Base-by-base conservation (phyloP, 139 green algal species). In the Nannochloris sp. region DNA sequence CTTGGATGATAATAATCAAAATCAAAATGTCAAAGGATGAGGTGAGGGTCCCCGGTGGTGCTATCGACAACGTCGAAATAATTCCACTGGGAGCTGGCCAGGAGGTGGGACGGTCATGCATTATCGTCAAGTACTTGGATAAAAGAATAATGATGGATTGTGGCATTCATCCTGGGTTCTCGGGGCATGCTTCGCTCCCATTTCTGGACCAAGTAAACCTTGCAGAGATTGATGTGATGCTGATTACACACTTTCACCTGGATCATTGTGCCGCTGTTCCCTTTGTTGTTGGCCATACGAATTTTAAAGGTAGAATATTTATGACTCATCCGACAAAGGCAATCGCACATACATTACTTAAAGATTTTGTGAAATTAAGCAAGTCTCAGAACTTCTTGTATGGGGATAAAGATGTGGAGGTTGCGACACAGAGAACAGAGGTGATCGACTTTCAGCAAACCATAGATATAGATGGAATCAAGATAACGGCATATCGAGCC, bases 251-350 rank as follows among this genome's bases (percentile, higher is more conserved):
- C 74, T 98, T 98, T 60, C 92, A 98, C 66, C 78, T 97, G 34
- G 92, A 98, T 75, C 92, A 98, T 75, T 95, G 87, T 70, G 93
- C 93, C 9, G 90, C 93, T 14, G 78, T 98, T 46, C 93, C 93
- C 0, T 97, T 90, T 61, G 78, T 98, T 11, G 68, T 95, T 2
- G 69, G 73, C 9, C 82, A 88, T 60, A 97, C 92, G 2, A 80
- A 73, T 50, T 97, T 97, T 75, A 76, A 83, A 66, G 93, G 93
- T 0, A 78, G 82, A 11, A 83, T 97, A 48, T 92, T 97, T 68
- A 99, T 99, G 93, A 99, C 93, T 11, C 93, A 99, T 76, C 81
- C 93, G 25, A 99, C 93, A 40, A 97, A 97, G 69, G 92, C 90
- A 18, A 94, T 99, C 51, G 93, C 88, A 67, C 77, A 87, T 66